Evolutionary conservation across 768 basidiomycete genomes (phyloP).

Genomic region (Mycena chlorophos): DNA sequence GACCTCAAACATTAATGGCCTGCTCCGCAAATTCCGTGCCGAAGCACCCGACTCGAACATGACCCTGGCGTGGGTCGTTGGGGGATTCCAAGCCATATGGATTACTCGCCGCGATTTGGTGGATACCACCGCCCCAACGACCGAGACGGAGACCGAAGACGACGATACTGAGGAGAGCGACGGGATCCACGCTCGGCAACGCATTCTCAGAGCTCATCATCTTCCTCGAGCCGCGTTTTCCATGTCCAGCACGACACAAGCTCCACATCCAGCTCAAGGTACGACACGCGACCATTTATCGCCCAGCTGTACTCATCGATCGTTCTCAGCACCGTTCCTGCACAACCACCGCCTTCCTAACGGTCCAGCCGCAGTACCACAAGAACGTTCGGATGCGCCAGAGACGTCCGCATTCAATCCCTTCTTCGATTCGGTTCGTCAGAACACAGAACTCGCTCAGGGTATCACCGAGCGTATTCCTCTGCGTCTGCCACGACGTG

Average conservation of each 20-base stretch:
- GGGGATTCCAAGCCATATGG: conserved; percentile 78
- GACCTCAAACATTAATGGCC: conserved; percentile 67
- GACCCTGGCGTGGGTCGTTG: conserved; percentile 74
- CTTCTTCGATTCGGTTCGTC: conserved; percentile 92
- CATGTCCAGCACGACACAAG: conserved; percentile 42
- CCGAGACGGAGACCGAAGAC: conserved; percentile 54
- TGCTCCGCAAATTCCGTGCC: conserved; percentile 72
- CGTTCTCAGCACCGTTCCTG: conserved; percentile 24
- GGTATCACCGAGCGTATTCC: conserved; percentile 82
- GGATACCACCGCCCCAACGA: conserved; percentile 48
- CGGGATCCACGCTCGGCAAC: conserved; percentile 18
- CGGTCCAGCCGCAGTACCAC: neutral
- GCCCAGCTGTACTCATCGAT: conserved; percentile 1
- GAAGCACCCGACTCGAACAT: conserved; percentile 45
- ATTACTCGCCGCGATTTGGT: conserved; percentile 52
- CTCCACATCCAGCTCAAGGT: conserved; percentile 25
- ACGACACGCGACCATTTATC: conserved; percentile 16
- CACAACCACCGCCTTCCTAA: neutral
- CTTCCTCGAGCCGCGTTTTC: conserved; percentile 69
- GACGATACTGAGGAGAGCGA: conserved; percentile 36
- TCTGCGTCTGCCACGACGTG: conserved; percentile 52
- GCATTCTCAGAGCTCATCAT: conserved; percentile 53
- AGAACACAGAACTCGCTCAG: conserved; percentile 78
- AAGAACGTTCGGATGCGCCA: conserved; percentile 1
- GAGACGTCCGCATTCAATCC: conserved; percentile 64